Percentiles rank a stretch among this genome's conserved stretches.
phyloP scores from a whole-genome alignment of 1,284 basidiomycete genomes.

The Cutaneotrichosporon dermatis region DNA sequence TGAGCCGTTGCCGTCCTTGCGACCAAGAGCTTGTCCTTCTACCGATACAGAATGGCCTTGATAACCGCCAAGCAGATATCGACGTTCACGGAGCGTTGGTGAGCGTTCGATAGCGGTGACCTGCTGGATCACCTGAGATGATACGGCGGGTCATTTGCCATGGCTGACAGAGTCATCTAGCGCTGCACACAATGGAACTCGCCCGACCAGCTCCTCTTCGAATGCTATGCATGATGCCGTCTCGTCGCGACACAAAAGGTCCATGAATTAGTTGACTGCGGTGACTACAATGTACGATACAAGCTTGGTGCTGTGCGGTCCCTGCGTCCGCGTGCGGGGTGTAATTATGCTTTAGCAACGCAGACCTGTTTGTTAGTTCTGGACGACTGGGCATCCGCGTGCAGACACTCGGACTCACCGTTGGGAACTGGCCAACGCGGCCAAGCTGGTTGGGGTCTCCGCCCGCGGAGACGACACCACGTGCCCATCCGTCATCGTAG shows the following conservation, averaged over 20 bases:
- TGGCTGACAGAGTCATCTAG: too few relatives aligned
- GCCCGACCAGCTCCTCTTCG: background rate
- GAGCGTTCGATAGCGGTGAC: too few relatives aligned
- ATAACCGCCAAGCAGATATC: too few relatives aligned
- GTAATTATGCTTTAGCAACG: background rate
- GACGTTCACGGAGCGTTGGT: too few relatives aligned
- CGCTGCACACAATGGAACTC: too few relatives aligned
- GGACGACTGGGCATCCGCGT: background rate
- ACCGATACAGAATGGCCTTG: too few relatives aligned
- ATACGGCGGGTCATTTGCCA: too few relatives aligned
- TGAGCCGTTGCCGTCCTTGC: too few relatives aligned
- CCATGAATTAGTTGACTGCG: background rate
- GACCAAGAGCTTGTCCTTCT: too few relatives aligned
- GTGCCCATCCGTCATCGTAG: constrained; percentile 49
- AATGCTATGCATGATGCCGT: background rate
- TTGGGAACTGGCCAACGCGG: constrained; percentile 42
- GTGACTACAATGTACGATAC: constrained; percentile 3
- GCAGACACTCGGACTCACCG: constrained; percentile 26
- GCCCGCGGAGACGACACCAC: constrained; percentile 27
- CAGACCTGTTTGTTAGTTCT: background rate
- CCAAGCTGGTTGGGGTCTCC: constrained; percentile 28
- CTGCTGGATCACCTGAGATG: too few relatives aligned
- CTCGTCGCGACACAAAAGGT: background rate
- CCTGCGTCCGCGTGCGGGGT: too few relatives aligned
- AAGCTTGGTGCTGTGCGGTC: background rate